A percentile compares a stretch with the other conserved stretches of the same genome.
Evolutionary conservation across 345 rosid genomes (phyloP).

Genomic region (Gossypium anomalum): DNA sequence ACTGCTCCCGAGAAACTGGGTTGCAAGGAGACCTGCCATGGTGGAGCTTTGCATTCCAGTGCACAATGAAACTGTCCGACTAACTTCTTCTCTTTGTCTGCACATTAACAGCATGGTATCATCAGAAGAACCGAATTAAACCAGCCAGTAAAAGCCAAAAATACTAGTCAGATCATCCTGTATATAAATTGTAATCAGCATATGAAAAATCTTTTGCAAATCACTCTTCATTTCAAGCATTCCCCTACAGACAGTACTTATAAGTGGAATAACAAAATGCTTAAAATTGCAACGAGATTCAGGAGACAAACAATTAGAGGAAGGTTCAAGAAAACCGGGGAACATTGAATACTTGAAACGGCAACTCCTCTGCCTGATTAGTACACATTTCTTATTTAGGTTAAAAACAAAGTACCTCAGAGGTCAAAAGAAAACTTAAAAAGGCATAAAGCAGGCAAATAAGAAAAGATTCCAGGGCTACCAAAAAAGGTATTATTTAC

Average conservation of each 20-base stretch:
- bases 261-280: not conserved
- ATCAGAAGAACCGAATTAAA: not conserved
- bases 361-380: not conserved
- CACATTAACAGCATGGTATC: constrained; percentile 12
- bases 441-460: not conserved
- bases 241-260: not conserved
- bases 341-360: not conserved
- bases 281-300: not conserved
- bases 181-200: not conserved
- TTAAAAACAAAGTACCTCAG: not conserved
- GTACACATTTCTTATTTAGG: not conserved
- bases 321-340: not conserved
- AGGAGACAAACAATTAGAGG: not conserved
- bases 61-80: constrained; percentile 83
- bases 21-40: constrained; percentile 82
- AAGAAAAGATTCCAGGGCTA: not conserved
- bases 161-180: not conserved
- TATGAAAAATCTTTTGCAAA: not conserved
- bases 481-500: not conserved
- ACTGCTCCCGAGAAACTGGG: constrained; percentile 78
- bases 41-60: constrained; percentile 99
- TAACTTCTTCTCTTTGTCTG: constrained; percentile 89
- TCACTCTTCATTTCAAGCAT: not conserved
- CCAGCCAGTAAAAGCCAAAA: not conserved
- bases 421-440: not conserved